Conservation (phyloP, 176 grass and related monocot species). For the Eragrostis nindensis region DNA sequence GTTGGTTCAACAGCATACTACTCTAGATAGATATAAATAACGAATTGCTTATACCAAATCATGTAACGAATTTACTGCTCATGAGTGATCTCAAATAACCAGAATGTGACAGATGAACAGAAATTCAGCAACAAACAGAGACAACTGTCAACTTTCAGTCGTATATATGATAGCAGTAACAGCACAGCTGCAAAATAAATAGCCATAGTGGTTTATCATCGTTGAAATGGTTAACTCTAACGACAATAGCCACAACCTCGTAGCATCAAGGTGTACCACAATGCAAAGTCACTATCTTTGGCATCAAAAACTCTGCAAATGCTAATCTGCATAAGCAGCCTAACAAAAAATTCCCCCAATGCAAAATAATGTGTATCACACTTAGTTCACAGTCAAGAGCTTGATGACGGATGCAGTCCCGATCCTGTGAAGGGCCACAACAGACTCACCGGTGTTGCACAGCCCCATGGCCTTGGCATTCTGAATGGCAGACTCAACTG, state of each 20-base stretch:
- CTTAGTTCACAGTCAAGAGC: conserved; percentile 64
- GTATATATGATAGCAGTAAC: background rate
- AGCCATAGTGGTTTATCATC: conserved; percentile 11
- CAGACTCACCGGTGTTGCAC: conserved; percentile 65
- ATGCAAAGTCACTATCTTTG: conserved; percentile 31
- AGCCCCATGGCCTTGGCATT: conserved; percentile 55
- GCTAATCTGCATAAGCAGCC: conserved; percentile 22
- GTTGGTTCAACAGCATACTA: background rate
- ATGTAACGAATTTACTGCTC: background rate
- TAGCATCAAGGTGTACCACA: conserved; percentile 15
- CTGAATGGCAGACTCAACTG: conserved; percentile 54
- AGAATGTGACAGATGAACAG: background rate
- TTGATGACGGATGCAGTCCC: conserved; percentile 81
- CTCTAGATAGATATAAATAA: background rate
- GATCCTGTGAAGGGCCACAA: conserved; percentile 73
- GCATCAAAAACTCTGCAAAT: conserved; percentile 24
- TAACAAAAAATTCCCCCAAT: conserved; percentile 33
- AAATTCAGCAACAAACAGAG: background rate
- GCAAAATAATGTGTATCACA: conserved; percentile 32
- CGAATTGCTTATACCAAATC: background rate
- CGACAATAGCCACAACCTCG: conserved; percentile 31
- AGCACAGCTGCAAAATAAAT: conserved; percentile 21
- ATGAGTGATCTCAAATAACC: background rate
- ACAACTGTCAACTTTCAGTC: conserved; percentile 13
- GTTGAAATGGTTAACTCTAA: conserved; percentile 28